Percentiles rank a stretch among this genome's conserved stretches.
phyloP scores from a whole-genome alignment of 257 asterid genomes.

The Cruciata laevipes region DNA sequence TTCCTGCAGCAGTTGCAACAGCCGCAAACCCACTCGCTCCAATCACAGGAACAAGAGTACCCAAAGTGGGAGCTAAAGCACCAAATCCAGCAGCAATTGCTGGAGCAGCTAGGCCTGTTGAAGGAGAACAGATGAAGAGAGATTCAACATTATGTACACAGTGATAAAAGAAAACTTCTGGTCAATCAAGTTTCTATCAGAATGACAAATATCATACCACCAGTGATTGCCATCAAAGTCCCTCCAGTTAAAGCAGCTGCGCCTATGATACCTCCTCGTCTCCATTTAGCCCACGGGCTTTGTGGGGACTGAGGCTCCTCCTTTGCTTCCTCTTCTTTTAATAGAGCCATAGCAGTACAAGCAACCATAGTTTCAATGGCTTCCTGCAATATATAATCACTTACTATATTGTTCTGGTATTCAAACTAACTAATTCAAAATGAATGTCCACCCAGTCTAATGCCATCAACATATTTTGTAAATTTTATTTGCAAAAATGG shows the following conservation, averaged over 20 bases:
- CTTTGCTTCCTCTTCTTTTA: conserved; percentile 63
- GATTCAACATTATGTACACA: background rate
- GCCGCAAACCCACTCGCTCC: conserved; percentile 97
- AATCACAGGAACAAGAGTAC: conserved; percentile 76
- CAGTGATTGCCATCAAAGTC: conserved; percentile 90
- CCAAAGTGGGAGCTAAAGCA: conserved; percentile 90
- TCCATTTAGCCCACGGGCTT: conserved; percentile 80
- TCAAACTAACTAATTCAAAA: background rate
- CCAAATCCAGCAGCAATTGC: conserved; percentile 95
- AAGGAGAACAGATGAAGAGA: conserved; percentile 7
- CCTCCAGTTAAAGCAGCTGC: conserved; percentile 99
- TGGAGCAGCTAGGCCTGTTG: conserved; percentile 88
- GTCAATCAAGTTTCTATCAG: background rate
- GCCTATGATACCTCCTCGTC: conserved; percentile 90
- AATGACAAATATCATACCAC: conserved; percentile 43
- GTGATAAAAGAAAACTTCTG: background rate
- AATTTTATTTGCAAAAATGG: background rate
- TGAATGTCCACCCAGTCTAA: background rate
- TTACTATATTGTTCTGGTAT: background rate
- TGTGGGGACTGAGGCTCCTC: conserved; percentile 39
- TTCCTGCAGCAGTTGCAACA: conserved; percentile 90
- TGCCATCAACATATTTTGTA: background rate
- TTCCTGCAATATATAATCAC: conserved; percentile 44
- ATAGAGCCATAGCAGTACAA: conserved; percentile 86
- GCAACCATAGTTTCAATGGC: conserved; percentile 83